Conservation (phyloP, 2,329 filamentous ascomycete genomes). For the Alternaria alternata region DNA sequence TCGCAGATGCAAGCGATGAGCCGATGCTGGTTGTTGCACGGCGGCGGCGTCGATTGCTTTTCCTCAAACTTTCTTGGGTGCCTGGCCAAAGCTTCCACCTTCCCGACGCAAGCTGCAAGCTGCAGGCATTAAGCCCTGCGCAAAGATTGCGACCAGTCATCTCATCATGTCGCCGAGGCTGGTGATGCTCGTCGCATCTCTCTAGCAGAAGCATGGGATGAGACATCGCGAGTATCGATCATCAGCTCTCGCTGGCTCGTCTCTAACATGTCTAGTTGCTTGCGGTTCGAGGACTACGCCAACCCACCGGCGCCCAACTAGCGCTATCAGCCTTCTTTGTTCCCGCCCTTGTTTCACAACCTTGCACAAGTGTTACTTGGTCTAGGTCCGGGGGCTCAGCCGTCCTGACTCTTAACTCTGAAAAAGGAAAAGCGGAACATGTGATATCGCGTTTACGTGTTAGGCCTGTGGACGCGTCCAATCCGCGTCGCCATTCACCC, state of each 20-base stretch:
- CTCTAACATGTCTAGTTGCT: constrained; percentile 12
- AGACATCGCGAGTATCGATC: background rate
- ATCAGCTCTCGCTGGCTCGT: constrained; percentile 1
- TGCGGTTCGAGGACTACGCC: constrained; percentile 15
- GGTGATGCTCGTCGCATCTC: constrained; percentile 3
- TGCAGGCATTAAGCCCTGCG: constrained; percentile 30
- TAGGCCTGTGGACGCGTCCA: constrained; percentile 43
- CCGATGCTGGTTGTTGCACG: constrained; percentile 41
- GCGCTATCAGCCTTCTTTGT: constrained; percentile 34
- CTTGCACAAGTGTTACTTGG: constrained; percentile 38
- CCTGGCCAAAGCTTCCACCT: constrained; percentile 41
- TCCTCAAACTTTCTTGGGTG: constrained; percentile 28
- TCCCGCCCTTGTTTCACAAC: constrained; percentile 40
- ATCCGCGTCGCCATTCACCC: constrained; percentile 43
- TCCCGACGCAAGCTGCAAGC: constrained; percentile 23
- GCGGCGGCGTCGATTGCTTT: constrained; percentile 30
- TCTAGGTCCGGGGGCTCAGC: constrained; percentile 33
- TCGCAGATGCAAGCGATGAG: constrained; percentile 34
- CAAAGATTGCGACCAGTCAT: constrained; percentile 30
- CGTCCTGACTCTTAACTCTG: constrained; percentile 38
- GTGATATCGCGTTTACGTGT: constrained; percentile 51
- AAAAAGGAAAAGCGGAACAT: constrained; percentile 35
- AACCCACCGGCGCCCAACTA: constrained; percentile 10
- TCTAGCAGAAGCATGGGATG: background rate
- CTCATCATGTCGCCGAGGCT: constrained; percentile 17